phyloP scores from a whole-genome alignment of 345 rosid species.

The Salix exigua region DNA sequence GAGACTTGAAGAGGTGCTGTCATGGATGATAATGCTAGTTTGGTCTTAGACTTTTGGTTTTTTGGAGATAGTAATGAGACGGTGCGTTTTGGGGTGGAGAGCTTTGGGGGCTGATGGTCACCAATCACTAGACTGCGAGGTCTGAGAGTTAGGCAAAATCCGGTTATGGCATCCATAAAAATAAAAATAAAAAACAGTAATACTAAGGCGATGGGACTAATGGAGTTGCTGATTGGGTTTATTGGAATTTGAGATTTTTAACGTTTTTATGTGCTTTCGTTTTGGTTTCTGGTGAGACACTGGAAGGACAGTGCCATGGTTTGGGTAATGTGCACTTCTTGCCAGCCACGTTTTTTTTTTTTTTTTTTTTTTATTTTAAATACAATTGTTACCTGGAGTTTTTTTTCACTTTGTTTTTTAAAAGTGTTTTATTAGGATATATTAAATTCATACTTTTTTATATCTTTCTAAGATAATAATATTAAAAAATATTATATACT shows the following conservation, averaged over 20 bases:
- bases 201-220: too few species aligned
- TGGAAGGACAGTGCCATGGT: too few species aligned
- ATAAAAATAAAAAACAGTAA: neutral
- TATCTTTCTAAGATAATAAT: too few species aligned
- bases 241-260: neutral
- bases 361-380: too few species aligned
- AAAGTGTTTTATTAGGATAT: too few species aligned
- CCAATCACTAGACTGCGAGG: neutral
- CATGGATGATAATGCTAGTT: slow-evolving; percentile 19
- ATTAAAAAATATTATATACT: too few species aligned
- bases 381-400: too few species aligned
- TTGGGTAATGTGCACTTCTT: too few species aligned
- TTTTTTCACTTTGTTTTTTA: too few species aligned
- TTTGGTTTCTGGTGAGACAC: neutral
- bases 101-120: slow-evolving; percentile 3
- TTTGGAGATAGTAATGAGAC: neutral
- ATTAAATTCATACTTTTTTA: too few species aligned
- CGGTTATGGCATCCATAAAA: slow-evolving; percentile 44
- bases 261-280: neutral
- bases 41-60: slow-evolving; percentile 8
- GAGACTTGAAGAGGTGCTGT: slow-evolving; percentile 40
- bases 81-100: slow-evolving; percentile 16
- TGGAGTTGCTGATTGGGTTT: neutral
- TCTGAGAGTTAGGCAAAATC: slow-evolving; percentile 4
- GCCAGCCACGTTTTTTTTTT: too few species aligned